Base-by-base conservation (phyloP, 805 yeast genomes). In the Ogataea sp. region DNA sequence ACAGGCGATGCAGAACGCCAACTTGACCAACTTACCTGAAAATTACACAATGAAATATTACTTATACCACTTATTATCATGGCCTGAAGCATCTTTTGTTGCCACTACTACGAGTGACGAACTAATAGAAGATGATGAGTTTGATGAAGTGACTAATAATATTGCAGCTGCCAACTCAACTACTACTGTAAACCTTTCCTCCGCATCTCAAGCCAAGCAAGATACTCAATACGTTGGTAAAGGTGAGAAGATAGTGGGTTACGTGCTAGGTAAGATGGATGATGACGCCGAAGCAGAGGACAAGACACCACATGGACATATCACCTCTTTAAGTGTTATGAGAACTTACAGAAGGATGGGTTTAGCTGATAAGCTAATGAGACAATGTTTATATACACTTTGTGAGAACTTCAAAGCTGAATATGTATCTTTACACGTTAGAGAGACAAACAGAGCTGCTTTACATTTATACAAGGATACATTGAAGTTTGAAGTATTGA, bases 1-100 rank as follows among this genome's bases (percentile, higher is more conserved):
- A 40, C 94, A 86, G 62, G 93, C 93, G 16, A 93, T 90, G 89
- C 98, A 90, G 60, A 88, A 87, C 68, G 93, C 95, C 45, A 89
- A 89, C 58, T 66, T 89, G 59, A 83, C 83, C 47, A 90, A 90
- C 55, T 68, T 93, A 44, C 98, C 98, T 6, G 98, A 93, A 59
- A 93, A 93, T 64, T 93, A 93, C 58, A 81, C 84, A 47, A 66
- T 89, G 61, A 88, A 89, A 60, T 93, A 88, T 64, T 93, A 93
- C 64, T 74, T 93, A 71, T 93, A 93, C 62, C 98, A 93, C 62
- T 73, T 87, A 8, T 65, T 90, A 38, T 81, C 97, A 28, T 93
- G 98, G 98, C 98, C 98, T 2, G 95, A 90, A 58, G 94, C 95
- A 13, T 85, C 96, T 31, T 93, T 80, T 65, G 97, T 93, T 28